Percentiles rank a stretch among this genome's conserved stretches.
Evolutionary conservation across 345 rosid species (phyloP).

Genomic region (Eucalyptus camaldulensis): DNA sequence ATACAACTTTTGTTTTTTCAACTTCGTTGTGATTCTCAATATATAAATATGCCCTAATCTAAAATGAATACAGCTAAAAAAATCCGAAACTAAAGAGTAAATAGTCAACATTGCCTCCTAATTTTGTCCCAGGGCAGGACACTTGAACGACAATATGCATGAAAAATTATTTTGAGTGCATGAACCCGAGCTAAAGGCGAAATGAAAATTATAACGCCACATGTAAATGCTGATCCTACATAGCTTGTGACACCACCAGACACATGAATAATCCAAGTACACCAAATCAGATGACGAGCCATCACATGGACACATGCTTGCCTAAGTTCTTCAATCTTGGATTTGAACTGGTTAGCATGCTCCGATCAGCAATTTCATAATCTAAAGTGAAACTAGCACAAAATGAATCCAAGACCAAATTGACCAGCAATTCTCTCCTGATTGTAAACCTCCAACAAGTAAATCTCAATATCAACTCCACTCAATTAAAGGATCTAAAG

Average conservation of each 20-base stretch:
- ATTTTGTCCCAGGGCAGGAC: background rate
- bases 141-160: background rate
- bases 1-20: background rate
- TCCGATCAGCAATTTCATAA: background rate
- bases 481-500: background rate
- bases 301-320: background rate
- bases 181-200: background rate
- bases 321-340: background rate
- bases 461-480: background rate
- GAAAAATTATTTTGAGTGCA: background rate
- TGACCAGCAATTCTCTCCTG: background rate
- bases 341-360: background rate
- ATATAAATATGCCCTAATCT: background rate
- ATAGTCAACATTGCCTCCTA: background rate
- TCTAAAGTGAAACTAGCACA: background rate
- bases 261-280: background rate
- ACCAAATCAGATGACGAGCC: background rate
- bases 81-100: background rate
- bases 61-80: background rate
- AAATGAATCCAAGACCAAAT: background rate
- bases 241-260: background rate
- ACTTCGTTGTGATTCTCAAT: background rate
- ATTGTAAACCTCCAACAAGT: background rate
- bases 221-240: background rate
- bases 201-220: background rate